A percentile compares a stretch with the other conserved stretches of the same genome.
These are phyloP conservation scores for Tetrahymena elliotti DNA, from an alignment of 73 alveolate species.

Conservation along the genomic window DNA sequence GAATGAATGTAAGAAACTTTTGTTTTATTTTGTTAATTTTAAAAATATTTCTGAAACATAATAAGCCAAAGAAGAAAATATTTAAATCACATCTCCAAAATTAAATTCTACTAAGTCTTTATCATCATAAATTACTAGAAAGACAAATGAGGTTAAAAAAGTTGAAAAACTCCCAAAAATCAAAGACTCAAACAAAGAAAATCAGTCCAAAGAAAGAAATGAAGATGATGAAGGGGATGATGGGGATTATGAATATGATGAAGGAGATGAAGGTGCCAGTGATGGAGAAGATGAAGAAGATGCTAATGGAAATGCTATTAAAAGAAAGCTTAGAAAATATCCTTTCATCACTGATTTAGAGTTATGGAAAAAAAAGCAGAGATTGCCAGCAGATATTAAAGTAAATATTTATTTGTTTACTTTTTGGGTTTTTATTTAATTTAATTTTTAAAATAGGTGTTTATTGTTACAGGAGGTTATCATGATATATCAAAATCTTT, in stretches of 20 bases:
- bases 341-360: conserved; percentile 45
- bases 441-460: conserved; percentile 6
- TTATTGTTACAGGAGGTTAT: conserved; percentile 77
- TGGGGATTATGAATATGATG: conserved; percentile 13
- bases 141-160: neutral
- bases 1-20: neutral
- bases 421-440: neutral
- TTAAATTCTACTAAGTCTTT: neutral
- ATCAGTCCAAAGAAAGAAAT: neutral
- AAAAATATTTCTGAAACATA: neutral
- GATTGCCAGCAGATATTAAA: conserved; percentile 31
- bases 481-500: conserved; percentile 75
- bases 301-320: conserved; percentile 1
- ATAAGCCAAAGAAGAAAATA: neutral
- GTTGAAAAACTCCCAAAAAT: neutral
- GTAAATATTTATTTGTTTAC: neutral
- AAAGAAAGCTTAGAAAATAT: conserved; percentile 12
- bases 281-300: conserved; percentile 16
- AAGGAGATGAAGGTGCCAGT: neutral
- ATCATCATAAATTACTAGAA: neutral
- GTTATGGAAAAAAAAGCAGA: conserved; percentile 41
- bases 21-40: neutral
- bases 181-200: neutral
- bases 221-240: conserved; percentile 10
- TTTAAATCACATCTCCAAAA: neutral